Conservation (phyloP, 768 basidiomycete species). For the Calocybe cyanea region DNA sequence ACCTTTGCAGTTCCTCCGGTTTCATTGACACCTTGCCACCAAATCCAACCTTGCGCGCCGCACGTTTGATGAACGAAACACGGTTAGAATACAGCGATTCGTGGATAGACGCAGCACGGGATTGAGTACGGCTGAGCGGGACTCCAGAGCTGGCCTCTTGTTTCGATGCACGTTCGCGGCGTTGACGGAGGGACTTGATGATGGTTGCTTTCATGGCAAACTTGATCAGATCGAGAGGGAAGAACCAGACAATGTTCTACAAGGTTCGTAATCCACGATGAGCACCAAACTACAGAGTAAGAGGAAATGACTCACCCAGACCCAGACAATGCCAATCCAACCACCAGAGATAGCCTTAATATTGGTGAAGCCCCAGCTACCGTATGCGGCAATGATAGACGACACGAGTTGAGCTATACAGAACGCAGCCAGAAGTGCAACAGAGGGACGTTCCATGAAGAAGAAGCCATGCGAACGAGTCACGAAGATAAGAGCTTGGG, state of each 20-base stretch:
- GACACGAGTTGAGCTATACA: conserved; percentile 91
- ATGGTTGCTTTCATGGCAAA: conserved; percentile 94
- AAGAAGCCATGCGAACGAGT: conserved; percentile 93
- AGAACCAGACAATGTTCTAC: conserved; percentile 93
- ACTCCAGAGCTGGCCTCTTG: conserved; percentile 48
- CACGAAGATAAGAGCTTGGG: conserved; percentile 95
- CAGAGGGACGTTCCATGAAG: conserved; percentile 95
- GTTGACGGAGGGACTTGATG: conserved; percentile 79
- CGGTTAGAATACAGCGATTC: conserved; percentile 95
- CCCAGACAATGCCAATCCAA: conserved; percentile 98
- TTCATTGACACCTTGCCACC: conserved; percentile 76
- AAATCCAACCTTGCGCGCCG: conserved; percentile 86
- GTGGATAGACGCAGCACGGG: conserved; percentile 85
- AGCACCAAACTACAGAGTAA: not conserved
- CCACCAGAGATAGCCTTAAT: conserved; percentile 79
- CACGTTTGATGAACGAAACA: conserved; percentile 88
- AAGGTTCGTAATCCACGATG: conserved; percentile 13
- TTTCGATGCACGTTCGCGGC: conserved; percentile 45
- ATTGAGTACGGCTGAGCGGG: conserved; percentile 82
- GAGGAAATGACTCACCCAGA: conserved; percentile 64
- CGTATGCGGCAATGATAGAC: conserved; percentile 93
- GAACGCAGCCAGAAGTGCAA: conserved; percentile 88
- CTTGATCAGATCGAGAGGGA: conserved; percentile 94
- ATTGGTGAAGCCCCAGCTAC: conserved; percentile 90
- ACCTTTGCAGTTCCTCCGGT: conserved; percentile 81